Evolutionary conservation across 306 rosid species (phyloP).

Genomic region (Fagus sylvatica): DNA sequence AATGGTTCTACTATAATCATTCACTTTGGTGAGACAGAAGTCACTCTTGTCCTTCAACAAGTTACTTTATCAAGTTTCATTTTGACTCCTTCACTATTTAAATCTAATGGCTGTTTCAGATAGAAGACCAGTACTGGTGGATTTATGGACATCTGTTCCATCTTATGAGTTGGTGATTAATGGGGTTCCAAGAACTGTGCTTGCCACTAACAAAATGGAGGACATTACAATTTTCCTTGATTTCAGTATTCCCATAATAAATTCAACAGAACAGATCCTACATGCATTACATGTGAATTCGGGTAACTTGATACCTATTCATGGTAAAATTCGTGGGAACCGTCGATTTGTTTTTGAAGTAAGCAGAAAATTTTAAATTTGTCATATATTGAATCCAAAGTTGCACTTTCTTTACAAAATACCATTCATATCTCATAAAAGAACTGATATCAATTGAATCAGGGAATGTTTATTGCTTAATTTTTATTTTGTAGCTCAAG

Average conservation of each 20-base stretch:
- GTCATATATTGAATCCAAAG: too few relatives aligned
- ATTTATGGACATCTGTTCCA: conserved; percentile 73
- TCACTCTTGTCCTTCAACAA: background rate
- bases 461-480: background rate
- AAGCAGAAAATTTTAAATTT: conserved; percentile 23
- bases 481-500: conserved; percentile 44
- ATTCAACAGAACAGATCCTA: conserved; percentile 55
- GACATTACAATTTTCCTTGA: conserved; percentile 56
- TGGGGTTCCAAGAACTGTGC: conserved; percentile 60
- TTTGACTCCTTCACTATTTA: conserved; percentile 5
- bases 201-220: conserved; percentile 57
- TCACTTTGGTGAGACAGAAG: conserved; percentile 51
- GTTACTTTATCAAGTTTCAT: background rate
- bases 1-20: conserved; percentile 47
- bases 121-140: conserved; percentile 61
- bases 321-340: conserved; percentile 34
- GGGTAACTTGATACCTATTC: conserved; percentile 39
- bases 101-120: conserved; percentile 40
- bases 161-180: conserved; percentile 54
- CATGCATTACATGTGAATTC: conserved; percentile 47
- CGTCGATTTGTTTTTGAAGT: conserved; percentile 54
- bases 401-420: too few relatives aligned
- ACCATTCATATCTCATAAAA: background rate
- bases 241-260: conserved; percentile 53
- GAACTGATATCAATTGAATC: background rate